These are phyloP conservation scores for Schizopora paradoxa DNA, from an alignment of 1,284 basidiomycete species.

Conservation along the genomic window DNA sequence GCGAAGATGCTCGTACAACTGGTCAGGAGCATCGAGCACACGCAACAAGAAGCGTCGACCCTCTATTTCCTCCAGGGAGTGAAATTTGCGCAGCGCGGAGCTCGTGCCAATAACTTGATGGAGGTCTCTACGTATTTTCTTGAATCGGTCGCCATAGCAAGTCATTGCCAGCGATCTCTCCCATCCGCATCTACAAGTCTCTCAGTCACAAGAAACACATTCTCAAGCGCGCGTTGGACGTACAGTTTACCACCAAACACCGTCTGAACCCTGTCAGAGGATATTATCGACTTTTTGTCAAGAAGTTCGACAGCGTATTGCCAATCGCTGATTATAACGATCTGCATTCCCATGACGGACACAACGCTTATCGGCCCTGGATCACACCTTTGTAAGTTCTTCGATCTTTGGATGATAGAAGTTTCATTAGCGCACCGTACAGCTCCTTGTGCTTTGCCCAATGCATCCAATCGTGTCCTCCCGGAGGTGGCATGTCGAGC, in stretches of 20 bases:
- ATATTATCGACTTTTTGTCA: conserved; percentile 12
- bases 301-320: conserved; percentile 11
- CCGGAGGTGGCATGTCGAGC: conserved; percentile 13
- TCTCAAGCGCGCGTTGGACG: not conserved
- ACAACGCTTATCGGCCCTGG: conserved; percentile 16
- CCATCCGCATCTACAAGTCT: conserved; percentile 12
- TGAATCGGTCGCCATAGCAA: conserved; percentile 10
- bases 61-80: conserved; percentile 10
- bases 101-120: conserved; percentile 14
- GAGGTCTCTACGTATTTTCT: conserved; percentile 6
- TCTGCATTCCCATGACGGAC: conserved; percentile 12
- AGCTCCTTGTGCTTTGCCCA: conserved; percentile 17
- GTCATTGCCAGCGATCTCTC: conserved; percentile 11
- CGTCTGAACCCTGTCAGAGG: conserved; percentile 11
- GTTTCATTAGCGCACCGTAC: conserved; percentile 10
- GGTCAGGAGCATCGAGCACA: conserved; percentile 2
- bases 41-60: conserved; percentile 12
- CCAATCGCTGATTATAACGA: conserved; percentile 14
- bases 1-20: conserved; percentile 12
- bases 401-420: not conserved
- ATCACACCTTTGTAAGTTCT: not conserved
- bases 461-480: conserved; percentile 15
- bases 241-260: conserved; percentile 17
- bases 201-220: not conserved
- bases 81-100: conserved; percentile 11